Evolutionary conservation across 192 early-diverging fungal species (phyloP).

Genomic region (Mortierella alpina): DNA sequence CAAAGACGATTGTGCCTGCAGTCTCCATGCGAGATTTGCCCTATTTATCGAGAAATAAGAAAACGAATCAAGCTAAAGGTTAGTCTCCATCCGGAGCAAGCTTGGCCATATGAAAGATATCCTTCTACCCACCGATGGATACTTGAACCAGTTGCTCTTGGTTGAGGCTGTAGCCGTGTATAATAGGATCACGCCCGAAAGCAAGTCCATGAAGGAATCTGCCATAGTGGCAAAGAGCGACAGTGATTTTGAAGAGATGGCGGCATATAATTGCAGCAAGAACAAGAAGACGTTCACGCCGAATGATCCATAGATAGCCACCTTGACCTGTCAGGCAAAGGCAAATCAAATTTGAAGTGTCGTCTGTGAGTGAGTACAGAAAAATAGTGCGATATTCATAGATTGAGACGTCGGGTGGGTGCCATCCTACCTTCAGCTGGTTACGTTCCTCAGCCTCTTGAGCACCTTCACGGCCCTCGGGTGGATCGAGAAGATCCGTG

Average conservation of each 20-base stretch:
- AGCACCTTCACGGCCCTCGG: conserved; percentile 49
- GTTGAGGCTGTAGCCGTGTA: conserved; percentile 71
- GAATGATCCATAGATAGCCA: conserved; percentile 78
- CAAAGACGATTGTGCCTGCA: conserved; percentile 85
- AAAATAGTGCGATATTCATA: background rate
- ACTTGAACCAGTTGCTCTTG: conserved; percentile 71
- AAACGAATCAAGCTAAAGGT: too few relatives aligned
- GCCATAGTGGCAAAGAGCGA: conserved; percentile 85
- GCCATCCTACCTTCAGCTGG: conserved; percentile 49
- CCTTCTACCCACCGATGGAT: conserved; percentile 65
- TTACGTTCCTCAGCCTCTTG: conserved; percentile 49
- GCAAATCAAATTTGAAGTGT: too few relatives aligned
- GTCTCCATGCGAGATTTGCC: conserved; percentile 85
- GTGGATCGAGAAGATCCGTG: conserved; percentile 72
- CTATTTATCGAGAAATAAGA: conserved; percentile 20
- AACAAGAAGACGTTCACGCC: conserved; percentile 76
- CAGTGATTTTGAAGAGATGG: conserved; percentile 77
- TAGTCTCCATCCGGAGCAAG: too few relatives aligned
- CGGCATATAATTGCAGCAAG: conserved; percentile 74
- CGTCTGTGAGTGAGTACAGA: background rate
- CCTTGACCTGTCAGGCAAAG: conserved; percentile 55
- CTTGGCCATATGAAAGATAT: background rate
- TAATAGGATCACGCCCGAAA: conserved; percentile 73
- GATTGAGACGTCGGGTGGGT: background rate
- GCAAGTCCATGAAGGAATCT: conserved; percentile 85